A percentile compares a stretch with the other conserved stretches of the same genome.
phyloP scores from a whole-genome alignment of 1,284 basidiomycete genomes.

The Ganoderma sinense region DNA sequence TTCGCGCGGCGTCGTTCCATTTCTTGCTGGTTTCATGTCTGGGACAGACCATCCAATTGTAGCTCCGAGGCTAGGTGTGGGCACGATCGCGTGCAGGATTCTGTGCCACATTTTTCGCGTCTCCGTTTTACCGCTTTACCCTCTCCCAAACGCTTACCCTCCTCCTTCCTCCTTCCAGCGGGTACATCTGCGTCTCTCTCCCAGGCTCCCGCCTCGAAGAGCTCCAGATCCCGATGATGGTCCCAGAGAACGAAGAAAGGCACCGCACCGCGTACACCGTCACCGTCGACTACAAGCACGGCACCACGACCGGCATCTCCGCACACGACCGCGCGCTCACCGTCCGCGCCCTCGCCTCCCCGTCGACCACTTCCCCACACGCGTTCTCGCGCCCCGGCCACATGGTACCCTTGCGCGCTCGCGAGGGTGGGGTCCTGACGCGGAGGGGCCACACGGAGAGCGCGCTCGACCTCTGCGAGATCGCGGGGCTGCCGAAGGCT shows the following conservation, averaged over 20 bases:
- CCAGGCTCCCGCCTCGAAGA: conserved; percentile 79
- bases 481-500: conserved; percentile 80
- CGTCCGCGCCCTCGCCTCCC: conserved; percentile 80
- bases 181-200: conserved; percentile 94
- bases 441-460: conserved; percentile 96
- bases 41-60: too few species aligned
- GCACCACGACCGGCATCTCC: conserved; percentile 97
- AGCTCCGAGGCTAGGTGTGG: too few species aligned
- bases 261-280: conserved; percentile 98
- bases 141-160: not conserved
- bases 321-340: conserved; percentile 95
- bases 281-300: conserved; percentile 92
- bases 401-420: conserved; percentile 91
- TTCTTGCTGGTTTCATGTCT: too few species aligned
- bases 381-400: conserved; percentile 96
- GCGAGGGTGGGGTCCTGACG: conserved; percentile 83
- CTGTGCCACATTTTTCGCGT: too few species aligned
- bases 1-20: too few species aligned
- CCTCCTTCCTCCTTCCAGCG: conserved; percentile 55
- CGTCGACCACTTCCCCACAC: conserved; percentile 75
- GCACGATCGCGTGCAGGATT: too few species aligned
- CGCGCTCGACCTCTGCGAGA: conserved; percentile 85
- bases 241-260: conserved; percentile 89
- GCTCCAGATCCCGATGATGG: conserved; percentile 95
- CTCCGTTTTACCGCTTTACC: not conserved